Conservation (phyloP, 2,329 filamentous ascomycete genomes). For the Dactylellina sp. region DNA sequence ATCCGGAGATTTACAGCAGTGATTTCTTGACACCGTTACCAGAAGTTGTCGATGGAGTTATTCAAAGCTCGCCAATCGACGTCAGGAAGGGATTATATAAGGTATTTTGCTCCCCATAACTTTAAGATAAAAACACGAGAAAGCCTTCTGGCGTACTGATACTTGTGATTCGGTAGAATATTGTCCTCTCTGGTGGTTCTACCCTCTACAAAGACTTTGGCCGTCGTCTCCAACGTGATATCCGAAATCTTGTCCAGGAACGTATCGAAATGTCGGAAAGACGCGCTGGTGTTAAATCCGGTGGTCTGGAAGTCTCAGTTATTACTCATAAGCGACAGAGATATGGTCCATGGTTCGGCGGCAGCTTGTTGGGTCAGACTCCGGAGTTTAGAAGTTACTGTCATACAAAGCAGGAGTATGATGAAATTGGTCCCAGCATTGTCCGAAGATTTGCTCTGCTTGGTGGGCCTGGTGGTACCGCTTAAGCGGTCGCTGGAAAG, state of each 20-base stretch:
- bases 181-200: conserved; percentile 95
- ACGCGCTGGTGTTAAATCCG: conserved; percentile 89
- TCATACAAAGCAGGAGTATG: conserved; percentile 91
- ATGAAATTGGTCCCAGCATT: conserved; percentile 95
- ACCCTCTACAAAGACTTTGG: conserved; percentile 99
- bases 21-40: conserved; percentile 97
- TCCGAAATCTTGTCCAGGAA: conserved; percentile 93
- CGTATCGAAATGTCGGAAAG: conserved; percentile 92
- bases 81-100: conserved; percentile 97
- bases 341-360: conserved; percentile 98
- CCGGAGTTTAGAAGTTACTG: conserved; percentile 99
- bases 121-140: no score
- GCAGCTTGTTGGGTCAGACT: conserved; percentile 93
- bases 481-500: conserved; percentile 12
- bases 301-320: conserved; percentile 94
- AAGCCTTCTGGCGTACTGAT: not conserved
- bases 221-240: conserved; percentile 92
- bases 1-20: conserved; percentile 98
- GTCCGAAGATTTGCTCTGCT: conserved; percentile 93
- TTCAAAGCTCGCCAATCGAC: conserved; percentile 97
- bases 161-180: conserved; percentile 71
- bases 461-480: conserved; percentile 76
- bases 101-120: conserved; percentile 54
- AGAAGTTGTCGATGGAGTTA: conserved; percentile 93
- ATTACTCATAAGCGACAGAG: conserved; percentile 97